phyloP scores from a whole-genome alignment of 306 rosid species.

The Crataegus laevigata region DNA sequence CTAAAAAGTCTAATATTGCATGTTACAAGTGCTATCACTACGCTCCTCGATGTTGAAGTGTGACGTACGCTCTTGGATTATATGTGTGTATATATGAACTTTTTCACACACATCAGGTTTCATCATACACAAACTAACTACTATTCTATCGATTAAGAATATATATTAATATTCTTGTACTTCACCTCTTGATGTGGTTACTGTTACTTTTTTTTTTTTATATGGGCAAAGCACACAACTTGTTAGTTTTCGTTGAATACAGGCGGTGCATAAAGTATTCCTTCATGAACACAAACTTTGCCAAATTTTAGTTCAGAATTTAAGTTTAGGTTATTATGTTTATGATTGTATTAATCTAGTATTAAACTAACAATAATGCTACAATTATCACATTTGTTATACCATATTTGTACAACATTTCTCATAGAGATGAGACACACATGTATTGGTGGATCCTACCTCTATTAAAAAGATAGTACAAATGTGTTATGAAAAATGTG shows the following conservation, averaged over 20 bases:
- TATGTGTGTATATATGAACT: not conserved
- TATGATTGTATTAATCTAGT: too few species aligned
- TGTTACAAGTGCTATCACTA: not conserved
- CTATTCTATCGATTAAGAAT: not conserved
- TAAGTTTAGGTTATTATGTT: too few species aligned
- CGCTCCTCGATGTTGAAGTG: not conserved
- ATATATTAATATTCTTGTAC: not conserved
- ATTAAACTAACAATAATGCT: too few species aligned
- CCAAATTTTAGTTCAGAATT: not conserved
- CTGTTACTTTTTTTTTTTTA: not conserved
- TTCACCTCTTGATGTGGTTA: constrained; percentile 10
- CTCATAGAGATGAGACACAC: too few species aligned
- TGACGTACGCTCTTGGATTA: not conserved
- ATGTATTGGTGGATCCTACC: too few species aligned
- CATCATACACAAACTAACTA: not conserved
- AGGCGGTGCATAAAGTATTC: not conserved
- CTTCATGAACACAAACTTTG: not conserved
- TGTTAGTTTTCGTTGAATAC: not conserved
- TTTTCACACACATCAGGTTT: not conserved
- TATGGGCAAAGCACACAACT: not conserved
- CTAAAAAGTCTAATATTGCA: not conserved
- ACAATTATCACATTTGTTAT: too few species aligned
- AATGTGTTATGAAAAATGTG: too few species aligned
- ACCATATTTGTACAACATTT: too few species aligned
- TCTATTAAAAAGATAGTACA: too few species aligned